These are phyloP conservation scores for Zopfia rhizophila DNA, from an alignment of 2,329 filamentous ascomycete genomes.

Conservation along the genomic window DNA sequence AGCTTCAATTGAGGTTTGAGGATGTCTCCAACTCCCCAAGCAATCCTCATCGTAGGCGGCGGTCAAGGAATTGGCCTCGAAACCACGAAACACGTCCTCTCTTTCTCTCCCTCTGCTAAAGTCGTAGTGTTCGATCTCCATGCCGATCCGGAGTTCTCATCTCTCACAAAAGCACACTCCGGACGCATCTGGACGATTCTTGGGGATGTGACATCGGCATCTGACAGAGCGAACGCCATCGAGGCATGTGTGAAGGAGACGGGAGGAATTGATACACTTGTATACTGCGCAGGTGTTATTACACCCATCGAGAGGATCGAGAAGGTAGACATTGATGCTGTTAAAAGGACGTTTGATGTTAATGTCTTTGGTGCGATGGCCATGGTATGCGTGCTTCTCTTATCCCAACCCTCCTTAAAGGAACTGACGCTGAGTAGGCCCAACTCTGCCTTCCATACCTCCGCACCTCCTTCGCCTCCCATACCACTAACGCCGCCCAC, in stretches of 20 bases:
- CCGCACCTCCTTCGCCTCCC: constrained; percentile 20
- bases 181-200: constrained; percentile 8
- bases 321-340: constrained; percentile 27
- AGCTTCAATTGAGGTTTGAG: too few relatives aligned
- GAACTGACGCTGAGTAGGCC: constrained; percentile 16
- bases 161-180: constrained; percentile 1
- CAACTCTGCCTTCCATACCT: constrained; percentile 33
- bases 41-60: constrained; percentile 37
- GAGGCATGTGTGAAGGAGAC: constrained; percentile 23
- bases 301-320: constrained; percentile 34
- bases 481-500: constrained; percentile 29
- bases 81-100: constrained; percentile 26
- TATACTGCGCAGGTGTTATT: constrained; percentile 36
- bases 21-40: constrained; percentile 19
- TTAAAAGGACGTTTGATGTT: constrained; percentile 32
- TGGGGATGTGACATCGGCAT: constrained; percentile 20
- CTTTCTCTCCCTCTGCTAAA: constrained; percentile 8
- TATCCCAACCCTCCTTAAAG: constrained; percentile 2
- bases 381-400: constrained; percentile 32
- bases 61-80: constrained; percentile 35
- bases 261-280: constrained; percentile 34
- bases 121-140: constrained; percentile 20
- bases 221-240: constrained; percentile 19
- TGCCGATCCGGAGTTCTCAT: constrained; percentile 1
- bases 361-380: constrained; percentile 39